Evolutionary conservation across 805 yeast species (phyloP), one percentile per base, ranked within the genome.

Genomic region (Cyberlindnera mrakii): DNA sequence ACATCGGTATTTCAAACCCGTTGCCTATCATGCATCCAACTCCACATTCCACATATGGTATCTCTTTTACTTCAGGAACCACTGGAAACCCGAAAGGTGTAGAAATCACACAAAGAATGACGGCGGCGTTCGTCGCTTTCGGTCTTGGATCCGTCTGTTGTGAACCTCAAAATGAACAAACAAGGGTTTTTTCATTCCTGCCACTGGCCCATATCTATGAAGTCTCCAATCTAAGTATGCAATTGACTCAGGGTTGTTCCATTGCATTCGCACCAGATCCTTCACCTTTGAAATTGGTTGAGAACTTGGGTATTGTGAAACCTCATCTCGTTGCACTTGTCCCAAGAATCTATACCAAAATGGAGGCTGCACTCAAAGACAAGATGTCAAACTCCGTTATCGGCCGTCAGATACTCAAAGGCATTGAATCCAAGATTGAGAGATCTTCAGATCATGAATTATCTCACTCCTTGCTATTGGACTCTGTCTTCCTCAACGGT

Each of bases 11-110:
- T 44, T 50, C 65, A 44, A 62, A 71, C 37, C 70, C 75, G 45
- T 44, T 53, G 51, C 55, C 67, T 1, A 30, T 38, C 3, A 39
- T 45, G 8, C 33, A 47, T 34, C 72, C 74, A 3, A 51, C 51
- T 1, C 71, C 75, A 1, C 65, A 68, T 6, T 66, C 67, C 30
- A 48, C 66, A 4, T 69, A 71, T 48, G 75, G 83, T n/a, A 72
- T 79, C 37, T 75, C 77, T 17, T 78, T 78, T 56, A 79, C 85
- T 5, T 77, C 82, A 0, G 85, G 85, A n/a, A 79, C 85, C 3
- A 77, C 83, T 3, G 82, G 83, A 3, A 60, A 71, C 27, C 85
- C 85, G 31, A 78, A 79, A 57, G 85, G 85, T 25, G 84, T 75
- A 14, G 70, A 72, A 18, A 51, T 70, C 17, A 60, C 75, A 8